phyloP scores from a whole-genome alignment of 2,329 filamentous ascomycete species.

The Fusarium sp. region DNA sequence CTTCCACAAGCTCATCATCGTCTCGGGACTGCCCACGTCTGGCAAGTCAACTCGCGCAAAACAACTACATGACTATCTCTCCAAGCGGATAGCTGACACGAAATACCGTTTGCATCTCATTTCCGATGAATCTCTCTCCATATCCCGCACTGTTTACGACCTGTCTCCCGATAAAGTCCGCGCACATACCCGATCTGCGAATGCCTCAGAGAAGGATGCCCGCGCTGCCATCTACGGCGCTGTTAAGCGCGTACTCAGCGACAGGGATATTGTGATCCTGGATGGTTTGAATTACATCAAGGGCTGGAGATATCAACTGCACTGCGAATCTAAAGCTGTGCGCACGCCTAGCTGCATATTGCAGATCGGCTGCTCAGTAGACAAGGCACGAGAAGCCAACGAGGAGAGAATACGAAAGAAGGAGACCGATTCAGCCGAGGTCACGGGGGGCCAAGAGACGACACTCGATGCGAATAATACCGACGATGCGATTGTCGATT shows the following conservation, averaged over 20 bases:
- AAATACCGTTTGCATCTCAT: conserved; percentile 77
- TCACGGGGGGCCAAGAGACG: not conserved
- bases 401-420: conserved; percentile 61
- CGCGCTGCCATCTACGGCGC: conserved; percentile 80
- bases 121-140: conserved; percentile 76
- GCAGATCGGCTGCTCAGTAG: conserved; percentile 67
- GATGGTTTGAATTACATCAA: conserved; percentile 91
- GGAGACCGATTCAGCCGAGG: conserved; percentile 8
- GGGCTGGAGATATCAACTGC: conserved; percentile 87
- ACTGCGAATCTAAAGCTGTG: conserved; percentile 84
- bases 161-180: conserved; percentile 63
- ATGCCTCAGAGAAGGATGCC: conserved; percentile 82
- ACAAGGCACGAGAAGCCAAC: conserved; percentile 69
- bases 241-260: conserved; percentile 78
- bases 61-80: conserved; percentile 74
- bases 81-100: conserved; percentile 62
- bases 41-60: conserved; percentile 74
- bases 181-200: conserved; percentile 74
- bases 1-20: conserved; percentile 68
- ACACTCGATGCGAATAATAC: not conserved
- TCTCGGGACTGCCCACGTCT: conserved; percentile 74
- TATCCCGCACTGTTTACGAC: conserved; percentile 77
- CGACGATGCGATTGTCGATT: not conserved
- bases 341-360: conserved; percentile 80
- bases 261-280: conserved; percentile 80